Conservation (phyloP, 208 protist genomes). For the Crithidia mellificae region DNA sequence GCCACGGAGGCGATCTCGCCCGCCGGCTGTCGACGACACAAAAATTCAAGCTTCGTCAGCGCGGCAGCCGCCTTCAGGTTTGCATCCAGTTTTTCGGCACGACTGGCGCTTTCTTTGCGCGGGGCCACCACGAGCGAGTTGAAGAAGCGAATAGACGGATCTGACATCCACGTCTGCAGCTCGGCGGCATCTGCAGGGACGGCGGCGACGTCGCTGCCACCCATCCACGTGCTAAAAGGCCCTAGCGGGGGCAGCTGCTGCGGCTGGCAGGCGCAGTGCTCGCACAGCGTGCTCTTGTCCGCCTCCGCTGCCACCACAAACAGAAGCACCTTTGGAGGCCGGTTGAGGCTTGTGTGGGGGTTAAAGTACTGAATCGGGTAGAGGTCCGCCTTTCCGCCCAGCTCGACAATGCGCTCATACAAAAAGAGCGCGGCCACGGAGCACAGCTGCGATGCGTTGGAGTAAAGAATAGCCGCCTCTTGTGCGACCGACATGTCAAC, state of each 20-base stretch:
- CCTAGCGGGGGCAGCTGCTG: conserved; percentile 32
- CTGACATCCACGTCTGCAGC: conserved; percentile 37
- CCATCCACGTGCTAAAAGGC: conserved; percentile 27
- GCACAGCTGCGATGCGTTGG: conserved; percentile 45
- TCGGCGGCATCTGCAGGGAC: conserved; percentile 6
- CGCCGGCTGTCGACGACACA: conserved; percentile 19
- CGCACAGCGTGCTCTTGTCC: conserved; percentile 33
- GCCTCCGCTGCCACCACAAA: conserved; percentile 44
- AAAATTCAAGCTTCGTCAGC: conserved; percentile 26
- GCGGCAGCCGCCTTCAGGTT: conserved; percentile 19
- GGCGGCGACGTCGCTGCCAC: not conserved
- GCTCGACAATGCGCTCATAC: conserved; percentile 49
- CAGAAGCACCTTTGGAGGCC: conserved; percentile 38
- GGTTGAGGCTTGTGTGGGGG: conserved; percentile 15
- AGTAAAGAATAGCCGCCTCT: conserved; percentile 55
- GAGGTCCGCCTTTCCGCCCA: conserved; percentile 44
- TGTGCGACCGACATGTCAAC: conserved; percentile 41
- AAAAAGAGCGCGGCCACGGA: conserved; percentile 42
- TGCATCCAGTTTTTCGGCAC: conserved; percentile 13
- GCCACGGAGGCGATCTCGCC: conserved; percentile 35
- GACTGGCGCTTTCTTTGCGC: conserved; percentile 8
- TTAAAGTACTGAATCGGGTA: conserved; percentile 53
- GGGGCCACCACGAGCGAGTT: conserved; percentile 34
- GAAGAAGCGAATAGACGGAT: conserved; percentile 26
- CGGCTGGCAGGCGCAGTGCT: conserved; percentile 23